Evolutionary conservation across 768 basidiomycete species (phyloP).

Genomic region (Tricholoma matsutake): DNA sequence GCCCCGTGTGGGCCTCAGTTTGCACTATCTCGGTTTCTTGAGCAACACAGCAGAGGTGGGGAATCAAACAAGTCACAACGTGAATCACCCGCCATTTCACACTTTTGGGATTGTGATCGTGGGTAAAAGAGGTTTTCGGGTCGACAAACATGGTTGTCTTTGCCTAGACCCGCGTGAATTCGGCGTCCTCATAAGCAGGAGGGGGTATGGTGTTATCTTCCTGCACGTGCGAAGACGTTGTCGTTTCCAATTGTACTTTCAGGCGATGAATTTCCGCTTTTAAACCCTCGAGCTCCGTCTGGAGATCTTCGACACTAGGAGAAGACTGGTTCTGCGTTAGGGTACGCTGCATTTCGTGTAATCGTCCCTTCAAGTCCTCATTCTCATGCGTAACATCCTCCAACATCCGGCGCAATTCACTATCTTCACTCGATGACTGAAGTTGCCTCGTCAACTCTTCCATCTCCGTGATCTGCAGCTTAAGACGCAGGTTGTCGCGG

Average conservation of each 20-base stretch:
- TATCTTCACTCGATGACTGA: constrained; percentile 27
- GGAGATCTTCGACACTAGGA: constrained; percentile 4
- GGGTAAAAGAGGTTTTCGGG: too few species aligned
- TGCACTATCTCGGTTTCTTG: too few species aligned
- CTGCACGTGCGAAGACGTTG: not conserved
- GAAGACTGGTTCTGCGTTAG: constrained; percentile 7
- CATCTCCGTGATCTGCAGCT: constrained; percentile 28
- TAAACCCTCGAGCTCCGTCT: constrained; percentile 9
- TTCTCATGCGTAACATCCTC: constrained; percentile 33
- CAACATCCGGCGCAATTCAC: constrained; percentile 21
- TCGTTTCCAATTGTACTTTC: constrained; percentile 7
- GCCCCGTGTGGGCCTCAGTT: too few species aligned
- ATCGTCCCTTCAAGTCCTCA: constrained; percentile 29
- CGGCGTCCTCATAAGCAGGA: constrained; percentile 16
- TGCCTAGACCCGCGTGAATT: not conserved
- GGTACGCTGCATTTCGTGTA: constrained; percentile 22
- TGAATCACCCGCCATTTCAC: too few species aligned
- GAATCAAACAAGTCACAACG: too few species aligned
- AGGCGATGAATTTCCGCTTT: constrained; percentile 13
- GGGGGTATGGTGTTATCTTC: constrained; percentile 14
- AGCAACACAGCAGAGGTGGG: too few species aligned
- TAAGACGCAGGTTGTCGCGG: constrained; percentile 32
- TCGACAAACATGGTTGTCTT: too few species aligned
- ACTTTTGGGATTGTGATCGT: too few species aligned
- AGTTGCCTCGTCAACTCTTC: constrained; percentile 29